phyloP scores from a whole-genome alignment of 169 alveolate genomes.

The Theileria parva region DNA sequence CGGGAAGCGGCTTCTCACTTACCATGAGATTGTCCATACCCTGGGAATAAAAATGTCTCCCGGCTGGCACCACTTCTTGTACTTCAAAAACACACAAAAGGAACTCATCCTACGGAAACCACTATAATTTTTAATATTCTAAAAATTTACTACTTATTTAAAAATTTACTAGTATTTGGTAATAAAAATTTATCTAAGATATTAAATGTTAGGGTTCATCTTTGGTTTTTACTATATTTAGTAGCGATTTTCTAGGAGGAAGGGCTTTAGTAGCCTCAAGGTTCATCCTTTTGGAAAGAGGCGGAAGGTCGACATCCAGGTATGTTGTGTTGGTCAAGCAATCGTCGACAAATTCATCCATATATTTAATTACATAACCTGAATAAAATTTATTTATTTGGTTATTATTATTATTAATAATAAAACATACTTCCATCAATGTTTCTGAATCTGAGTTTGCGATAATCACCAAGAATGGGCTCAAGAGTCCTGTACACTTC shows the following conservation, averaged over 20 bases:
- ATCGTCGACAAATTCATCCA: conserved; percentile 97
- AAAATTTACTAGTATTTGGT: neutral
- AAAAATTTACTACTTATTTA: neutral
- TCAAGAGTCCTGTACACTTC: conserved; percentile 83
- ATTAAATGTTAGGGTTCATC: neutral
- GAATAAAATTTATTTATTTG: neutral
- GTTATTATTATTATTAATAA: conserved; percentile 6
- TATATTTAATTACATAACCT: conserved; percentile 80
- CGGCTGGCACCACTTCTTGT: conserved; percentile 68
- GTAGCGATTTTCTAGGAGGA: conserved; percentile 30
- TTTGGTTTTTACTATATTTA: conserved; percentile 13
- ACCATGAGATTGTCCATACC: conserved; percentile 44
- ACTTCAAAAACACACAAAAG: conserved; percentile 53
- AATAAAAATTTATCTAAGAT: neutral
- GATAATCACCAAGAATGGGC: conserved; percentile 93
- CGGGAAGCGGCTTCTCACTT: conserved; percentile 60
- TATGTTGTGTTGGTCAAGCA: conserved; percentile 84
- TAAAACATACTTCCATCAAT: conserved; percentile 82
- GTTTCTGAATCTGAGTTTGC: conserved; percentile 90
- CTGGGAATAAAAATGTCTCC: conserved; percentile 65
- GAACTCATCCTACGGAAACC: conserved; percentile 64
- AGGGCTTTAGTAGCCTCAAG: conserved; percentile 85
- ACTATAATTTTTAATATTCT: conserved; percentile 1
- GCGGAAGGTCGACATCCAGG: conserved; percentile 92
- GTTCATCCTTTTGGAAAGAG: conserved; percentile 86